Evolutionary conservation across 2,329 filamentous ascomycete genomes (phyloP).

Genomic region (Pestalotiopsis sp.): DNA sequence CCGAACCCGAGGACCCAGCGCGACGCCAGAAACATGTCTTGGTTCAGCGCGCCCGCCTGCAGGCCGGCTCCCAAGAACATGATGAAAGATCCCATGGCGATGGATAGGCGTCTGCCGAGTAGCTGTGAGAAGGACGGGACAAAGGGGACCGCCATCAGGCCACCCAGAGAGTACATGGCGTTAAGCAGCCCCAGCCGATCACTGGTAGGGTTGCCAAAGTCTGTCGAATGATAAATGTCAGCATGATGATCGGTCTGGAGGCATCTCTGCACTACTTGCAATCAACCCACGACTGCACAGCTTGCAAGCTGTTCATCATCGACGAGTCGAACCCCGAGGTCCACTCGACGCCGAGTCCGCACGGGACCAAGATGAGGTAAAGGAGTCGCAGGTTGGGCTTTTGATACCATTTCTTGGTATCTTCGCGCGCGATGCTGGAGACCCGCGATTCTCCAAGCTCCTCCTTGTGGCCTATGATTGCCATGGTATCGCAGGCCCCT

Average conservation of each 20-base stretch:
- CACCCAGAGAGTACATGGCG: conserved; percentile 46
- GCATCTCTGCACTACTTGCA: conserved; percentile 27
- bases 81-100: conserved; percentile 42
- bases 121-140: conserved; percentile 39
- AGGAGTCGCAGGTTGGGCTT: conserved; percentile 42
- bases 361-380: conserved; percentile 43
- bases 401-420: conserved; percentile 40
- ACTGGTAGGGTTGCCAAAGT: conserved; percentile 43
- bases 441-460: conserved; percentile 37
- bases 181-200: conserved; percentile 43
- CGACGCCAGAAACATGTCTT: conserved; percentile 51
- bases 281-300: conserved; percentile 40
- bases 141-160: conserved; percentile 44
- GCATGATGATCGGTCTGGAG: not conserved
- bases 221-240: conserved; percentile 19
- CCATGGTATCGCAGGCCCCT: conserved; percentile 24
- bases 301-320: conserved; percentile 47
- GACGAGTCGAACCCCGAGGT: conserved; percentile 46
- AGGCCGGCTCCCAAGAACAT: conserved; percentile 27
- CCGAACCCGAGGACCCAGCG: conserved; percentile 49
- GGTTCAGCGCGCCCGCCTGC: conserved; percentile 49
- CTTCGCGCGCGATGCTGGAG: conserved; percentile 36
- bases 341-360: conserved; percentile 44
- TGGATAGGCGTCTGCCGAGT: conserved; percentile 45
- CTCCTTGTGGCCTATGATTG: conserved; percentile 37